Evolutionary conservation across 495 filamentous ascomycete species (phyloP).

Genomic region (Aspergillus baeticus): DNA sequence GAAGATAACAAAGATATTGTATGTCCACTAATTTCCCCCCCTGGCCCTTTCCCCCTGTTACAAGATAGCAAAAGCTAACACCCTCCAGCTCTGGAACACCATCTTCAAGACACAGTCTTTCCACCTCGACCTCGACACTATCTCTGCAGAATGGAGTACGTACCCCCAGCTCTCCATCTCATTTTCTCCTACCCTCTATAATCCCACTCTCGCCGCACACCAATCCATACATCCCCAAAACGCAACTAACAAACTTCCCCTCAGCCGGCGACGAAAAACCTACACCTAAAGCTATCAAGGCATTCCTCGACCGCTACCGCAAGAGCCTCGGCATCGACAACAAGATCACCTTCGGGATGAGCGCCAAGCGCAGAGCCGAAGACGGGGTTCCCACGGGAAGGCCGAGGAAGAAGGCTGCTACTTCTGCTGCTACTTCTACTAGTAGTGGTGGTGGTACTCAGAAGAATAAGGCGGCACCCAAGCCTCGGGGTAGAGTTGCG

Average conservation of each 20-base stretch:
- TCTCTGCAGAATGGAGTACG: conserved; percentile 14
- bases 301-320: conserved; percentile 15
- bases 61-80: not conserved
- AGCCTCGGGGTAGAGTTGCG: not conserved
- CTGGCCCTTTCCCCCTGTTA: not conserved
- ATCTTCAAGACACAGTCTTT: conserved; percentile 15
- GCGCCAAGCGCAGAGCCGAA: not conserved
- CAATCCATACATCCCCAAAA: not conserved
- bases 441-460: no score
- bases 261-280: conserved; percentile 14
- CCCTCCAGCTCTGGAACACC: conserved; percentile 15
- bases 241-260: not conserved
- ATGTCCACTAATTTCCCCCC: not conserved
- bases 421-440: not conserved
- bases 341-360: conserved; percentile 14
- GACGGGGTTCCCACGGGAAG: not conserved
- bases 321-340: conserved; percentile 4
- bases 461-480: no score
- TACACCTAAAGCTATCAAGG: conserved; percentile 14
- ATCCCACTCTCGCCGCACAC: not conserved
- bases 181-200: no score
- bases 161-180: no score
- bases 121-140: conserved; percentile 14
- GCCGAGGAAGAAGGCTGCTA: not conserved
- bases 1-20: conserved; percentile 12